These are phyloP conservation scores for Hypoxylon sp. DNA, from an alignment of 2,329 filamentous ascomycete species.

Conservation along the genomic window DNA sequence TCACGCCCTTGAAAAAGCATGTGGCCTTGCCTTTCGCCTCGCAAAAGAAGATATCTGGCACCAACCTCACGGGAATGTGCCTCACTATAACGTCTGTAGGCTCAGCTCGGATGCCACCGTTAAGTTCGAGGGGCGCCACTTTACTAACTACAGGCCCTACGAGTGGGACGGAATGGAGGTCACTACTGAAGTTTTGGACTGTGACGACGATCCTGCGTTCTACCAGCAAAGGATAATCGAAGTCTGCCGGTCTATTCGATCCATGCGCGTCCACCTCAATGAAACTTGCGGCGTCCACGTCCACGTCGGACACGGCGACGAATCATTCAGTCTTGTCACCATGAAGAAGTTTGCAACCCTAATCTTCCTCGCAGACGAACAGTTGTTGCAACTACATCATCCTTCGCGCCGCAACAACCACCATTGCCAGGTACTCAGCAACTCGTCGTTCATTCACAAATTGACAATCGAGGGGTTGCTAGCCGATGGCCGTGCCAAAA, in stretches of 20 bases:
- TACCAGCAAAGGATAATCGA: conserved; percentile 32
- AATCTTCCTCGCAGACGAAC: conserved; percentile 40
- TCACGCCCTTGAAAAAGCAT: conserved; percentile 12
- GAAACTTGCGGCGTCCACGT: conserved; percentile 42
- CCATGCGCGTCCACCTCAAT: conserved; percentile 42
- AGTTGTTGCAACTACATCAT: conserved; percentile 43
- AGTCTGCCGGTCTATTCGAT: conserved; percentile 40
- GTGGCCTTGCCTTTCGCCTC: conserved; percentile 25
- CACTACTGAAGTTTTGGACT: conserved; percentile 41
- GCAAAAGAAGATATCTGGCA: conserved; percentile 32
- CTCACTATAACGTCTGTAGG: conserved; percentile 43
- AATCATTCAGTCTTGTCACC: conserved; percentile 44
- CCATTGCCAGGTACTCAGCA: conserved; percentile 26
- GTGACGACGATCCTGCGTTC: conserved; percentile 21
- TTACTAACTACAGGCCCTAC: not conserved
- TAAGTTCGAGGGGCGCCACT: not conserved
- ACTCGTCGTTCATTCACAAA: conserved; percentile 23
- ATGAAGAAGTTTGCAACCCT: conserved; percentile 44
- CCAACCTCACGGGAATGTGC: conserved; percentile 32
- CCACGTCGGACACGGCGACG: conserved; percentile 46
- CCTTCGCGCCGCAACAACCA: conserved; percentile 36
- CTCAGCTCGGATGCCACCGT: conserved; percentile 36
- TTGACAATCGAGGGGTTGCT: not conserved
- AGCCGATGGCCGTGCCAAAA: not conserved
- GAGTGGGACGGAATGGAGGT: conserved; percentile 40